Percentiles rank a stretch among this genome's conserved stretches.
phyloP scores from a whole-genome alignment of 23 red algal genomes.

The Gracilariopsis chorda region DNA sequence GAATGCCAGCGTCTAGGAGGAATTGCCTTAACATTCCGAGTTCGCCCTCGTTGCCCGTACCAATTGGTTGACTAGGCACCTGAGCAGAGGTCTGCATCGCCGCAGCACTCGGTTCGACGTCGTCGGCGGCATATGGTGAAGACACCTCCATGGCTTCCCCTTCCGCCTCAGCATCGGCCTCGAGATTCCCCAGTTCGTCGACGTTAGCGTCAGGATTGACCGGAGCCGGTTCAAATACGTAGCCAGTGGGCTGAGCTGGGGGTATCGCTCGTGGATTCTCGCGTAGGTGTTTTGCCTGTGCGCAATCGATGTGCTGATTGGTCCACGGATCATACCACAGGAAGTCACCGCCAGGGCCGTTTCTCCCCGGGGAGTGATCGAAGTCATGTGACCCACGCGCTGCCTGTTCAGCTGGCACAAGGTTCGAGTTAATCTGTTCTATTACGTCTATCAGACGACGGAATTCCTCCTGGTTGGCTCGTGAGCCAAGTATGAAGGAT shows the following conservation, averaged over 20 bases:
- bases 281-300: background rate
- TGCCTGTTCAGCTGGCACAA: background rate
- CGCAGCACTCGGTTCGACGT: background rate
- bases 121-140: background rate
- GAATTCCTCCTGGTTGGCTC: background rate
- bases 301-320: background rate
- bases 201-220: background rate
- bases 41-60: background rate
- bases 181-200: background rate
- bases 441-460: background rate
- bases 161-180: background rate
- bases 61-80: background rate
- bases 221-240: background rate
- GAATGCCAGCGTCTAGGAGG: background rate
- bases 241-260: background rate
- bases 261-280: background rate
- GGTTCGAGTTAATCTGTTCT: background rate
- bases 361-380: background rate
- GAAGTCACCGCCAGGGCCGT: background rate
- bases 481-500: background rate
- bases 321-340: background rate
- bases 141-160: background rate
- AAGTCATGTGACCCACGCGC: background rate
- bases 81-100: background rate
- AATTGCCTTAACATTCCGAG: background rate